These are phyloP conservation scores for Solanum neorickii DNA, from an alignment of 257 asterid genomes.

Conservation along the genomic window DNA sequence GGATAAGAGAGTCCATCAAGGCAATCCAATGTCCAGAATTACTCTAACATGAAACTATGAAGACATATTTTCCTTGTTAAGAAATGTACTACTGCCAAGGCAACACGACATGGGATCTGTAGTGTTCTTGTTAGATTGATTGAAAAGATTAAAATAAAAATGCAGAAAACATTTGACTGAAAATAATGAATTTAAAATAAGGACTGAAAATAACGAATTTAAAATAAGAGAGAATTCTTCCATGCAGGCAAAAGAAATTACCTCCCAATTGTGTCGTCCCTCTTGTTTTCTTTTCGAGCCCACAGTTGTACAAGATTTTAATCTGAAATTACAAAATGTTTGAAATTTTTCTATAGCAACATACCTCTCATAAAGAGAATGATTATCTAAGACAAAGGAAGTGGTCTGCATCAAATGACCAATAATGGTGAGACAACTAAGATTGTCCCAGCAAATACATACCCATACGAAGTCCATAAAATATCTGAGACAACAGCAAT, in stretches of 20 bases:
- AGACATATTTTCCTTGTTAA: background rate
- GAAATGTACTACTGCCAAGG: background rate
- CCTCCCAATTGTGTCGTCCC: constrained; percentile 50
- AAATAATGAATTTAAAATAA: background rate
- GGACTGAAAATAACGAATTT: background rate
- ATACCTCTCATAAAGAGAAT: background rate
- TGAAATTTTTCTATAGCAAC: background rate
- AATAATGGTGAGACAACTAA: background rate
- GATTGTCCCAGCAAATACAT: background rate
- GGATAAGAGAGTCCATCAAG: background rate
- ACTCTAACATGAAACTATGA: background rate
- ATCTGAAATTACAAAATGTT: constrained; percentile 31
- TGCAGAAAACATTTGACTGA: background rate
- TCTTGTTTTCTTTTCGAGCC: constrained; percentile 55
- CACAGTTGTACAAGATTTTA: constrained; percentile 43
- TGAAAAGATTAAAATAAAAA: background rate
- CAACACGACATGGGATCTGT: background rate
- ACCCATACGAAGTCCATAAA: background rate
- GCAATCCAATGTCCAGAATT: background rate
- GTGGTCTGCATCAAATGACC: background rate
- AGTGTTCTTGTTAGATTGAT: background rate
- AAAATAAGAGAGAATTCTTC: background rate
- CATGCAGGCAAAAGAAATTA: constrained; percentile 9
- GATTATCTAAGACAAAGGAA: background rate
- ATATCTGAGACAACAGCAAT: background rate